A percentile compares a stretch with the other conserved stretches of the same genome.
Evolutionary conservation across 2,329 filamentous ascomycete species (phyloP).

Genomic region (Incumbomyces lentus): DNA sequence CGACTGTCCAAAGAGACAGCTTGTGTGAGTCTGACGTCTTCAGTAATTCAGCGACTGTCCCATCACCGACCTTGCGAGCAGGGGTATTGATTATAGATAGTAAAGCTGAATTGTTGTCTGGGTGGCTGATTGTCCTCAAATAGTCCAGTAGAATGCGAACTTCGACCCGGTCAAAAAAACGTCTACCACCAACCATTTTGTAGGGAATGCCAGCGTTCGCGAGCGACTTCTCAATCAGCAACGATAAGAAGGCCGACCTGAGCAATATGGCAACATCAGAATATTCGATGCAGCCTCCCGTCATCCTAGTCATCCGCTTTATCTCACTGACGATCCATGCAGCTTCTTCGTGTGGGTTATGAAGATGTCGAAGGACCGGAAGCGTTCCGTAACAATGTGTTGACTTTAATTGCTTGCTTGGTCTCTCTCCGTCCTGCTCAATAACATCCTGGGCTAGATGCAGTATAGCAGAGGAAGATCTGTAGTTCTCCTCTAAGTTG

Average conservation of each 20-base stretch:
- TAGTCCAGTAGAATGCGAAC: slow-evolving; percentile 85
- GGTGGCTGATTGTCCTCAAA: slow-evolving; percentile 71
- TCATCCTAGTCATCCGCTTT: slow-evolving; percentile 57
- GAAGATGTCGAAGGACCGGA: slow-evolving; percentile 69
- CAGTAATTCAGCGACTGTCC: slow-evolving; percentile 61
- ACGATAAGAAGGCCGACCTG: slow-evolving; percentile 71
- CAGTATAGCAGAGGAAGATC: slow-evolving; percentile 78
- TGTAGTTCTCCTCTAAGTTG: slow-evolving; percentile 85
- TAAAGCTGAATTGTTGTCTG: slow-evolving; percentile 77
- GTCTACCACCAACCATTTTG: slow-evolving; percentile 79
- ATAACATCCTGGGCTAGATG: slow-evolving; percentile 74
- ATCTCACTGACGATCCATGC: slow-evolving; percentile 85
- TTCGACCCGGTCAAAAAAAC: slow-evolving; percentile 86
- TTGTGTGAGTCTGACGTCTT: slow-evolving; percentile 64
- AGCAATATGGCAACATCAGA: slow-evolving; percentile 79
- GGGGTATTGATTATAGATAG: slow-evolving; percentile 77
- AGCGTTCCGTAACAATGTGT: slow-evolving; percentile 70
- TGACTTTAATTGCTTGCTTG: slow-evolving; percentile 67
- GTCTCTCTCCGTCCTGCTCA: slow-evolving; percentile 73
- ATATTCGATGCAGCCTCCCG: slow-evolving; percentile 60
- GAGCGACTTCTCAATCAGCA: slow-evolving; percentile 74
- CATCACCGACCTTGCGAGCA: slow-evolving; percentile 67
- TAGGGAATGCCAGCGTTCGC: slow-evolving; percentile 76
- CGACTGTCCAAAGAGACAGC: slow-evolving; percentile 64
- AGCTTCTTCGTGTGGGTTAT: slow-evolving; percentile 61